phyloP scores from a whole-genome alignment of 345 rosid genomes.

The Syzygium grande region DNA sequence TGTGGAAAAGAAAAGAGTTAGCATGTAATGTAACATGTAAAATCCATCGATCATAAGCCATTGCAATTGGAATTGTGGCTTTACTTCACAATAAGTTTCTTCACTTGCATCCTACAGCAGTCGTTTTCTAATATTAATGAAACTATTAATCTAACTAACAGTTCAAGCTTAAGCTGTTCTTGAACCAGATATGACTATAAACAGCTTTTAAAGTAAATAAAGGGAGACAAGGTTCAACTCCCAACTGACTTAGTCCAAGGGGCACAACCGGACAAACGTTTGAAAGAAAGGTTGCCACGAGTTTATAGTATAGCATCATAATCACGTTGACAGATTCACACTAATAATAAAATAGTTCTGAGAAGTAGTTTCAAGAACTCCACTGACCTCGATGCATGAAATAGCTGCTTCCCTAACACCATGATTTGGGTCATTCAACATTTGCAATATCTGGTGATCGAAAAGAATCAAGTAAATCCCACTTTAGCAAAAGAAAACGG shows the following conservation, averaged over 20 bases:
- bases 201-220: not conserved
- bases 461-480: not conserved
- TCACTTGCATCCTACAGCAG: not conserved
- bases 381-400: slow-evolving; percentile 79
- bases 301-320: not conserved
- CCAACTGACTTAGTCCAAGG: not conserved
- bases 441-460: slow-evolving; percentile 68
- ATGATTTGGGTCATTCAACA: slow-evolving; percentile 82
- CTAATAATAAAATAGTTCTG: not conserved
- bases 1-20: not conserved
- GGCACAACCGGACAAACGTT: not conserved
- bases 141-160: not conserved
- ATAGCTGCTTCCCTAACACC: slow-evolving; percentile 92
- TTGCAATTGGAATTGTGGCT: not conserved
- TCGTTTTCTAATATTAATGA: not conserved
- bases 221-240: not conserved
- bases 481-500: not conserved
- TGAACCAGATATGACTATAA: not conserved
- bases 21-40: not conserved
- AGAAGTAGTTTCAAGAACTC: not conserved
- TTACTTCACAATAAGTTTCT: not conserved
- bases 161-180: not conserved
- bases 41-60: not conserved
- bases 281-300: not conserved
- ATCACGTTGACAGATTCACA: not conserved